Conservation (phyloP, 1,284 basidiomycete genomes). For the Malassezia sympodialis region DNA sequence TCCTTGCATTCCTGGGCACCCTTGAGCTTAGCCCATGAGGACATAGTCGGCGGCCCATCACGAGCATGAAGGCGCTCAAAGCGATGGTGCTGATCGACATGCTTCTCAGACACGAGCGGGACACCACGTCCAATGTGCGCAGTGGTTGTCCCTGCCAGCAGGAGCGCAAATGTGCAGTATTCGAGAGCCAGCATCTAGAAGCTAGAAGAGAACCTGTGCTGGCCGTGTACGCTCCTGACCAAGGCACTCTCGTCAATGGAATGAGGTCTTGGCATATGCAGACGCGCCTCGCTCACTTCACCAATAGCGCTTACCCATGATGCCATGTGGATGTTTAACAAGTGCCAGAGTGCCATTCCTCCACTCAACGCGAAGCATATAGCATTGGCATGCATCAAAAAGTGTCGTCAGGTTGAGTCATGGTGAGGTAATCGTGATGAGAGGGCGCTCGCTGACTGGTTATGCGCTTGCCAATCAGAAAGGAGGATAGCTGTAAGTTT, state of each 20-base stretch:
- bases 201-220: background rate
- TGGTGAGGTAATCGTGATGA: background rate
- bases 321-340: background rate
- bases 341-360: background rate
- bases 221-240: background rate
- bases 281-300: background rate
- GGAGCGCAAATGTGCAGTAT: background rate
- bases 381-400: background rate
- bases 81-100: background rate
- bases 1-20: constrained; percentile 3
- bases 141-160: background rate
- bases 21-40: background rate
- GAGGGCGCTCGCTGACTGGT: background rate
- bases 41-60: background rate
- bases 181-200: background rate
- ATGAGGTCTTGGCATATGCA: background rate
- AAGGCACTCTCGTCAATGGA: background rate
- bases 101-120: background rate
- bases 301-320: background rate
- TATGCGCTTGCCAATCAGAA: background rate
- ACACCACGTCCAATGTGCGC: background rate
- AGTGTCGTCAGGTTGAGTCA: background rate
- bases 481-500: background rate
- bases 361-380: background rate
- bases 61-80: background rate